phyloP scores from a whole-genome alignment of 140 eudicot species.

The Anethum foeniculum region DNA sequence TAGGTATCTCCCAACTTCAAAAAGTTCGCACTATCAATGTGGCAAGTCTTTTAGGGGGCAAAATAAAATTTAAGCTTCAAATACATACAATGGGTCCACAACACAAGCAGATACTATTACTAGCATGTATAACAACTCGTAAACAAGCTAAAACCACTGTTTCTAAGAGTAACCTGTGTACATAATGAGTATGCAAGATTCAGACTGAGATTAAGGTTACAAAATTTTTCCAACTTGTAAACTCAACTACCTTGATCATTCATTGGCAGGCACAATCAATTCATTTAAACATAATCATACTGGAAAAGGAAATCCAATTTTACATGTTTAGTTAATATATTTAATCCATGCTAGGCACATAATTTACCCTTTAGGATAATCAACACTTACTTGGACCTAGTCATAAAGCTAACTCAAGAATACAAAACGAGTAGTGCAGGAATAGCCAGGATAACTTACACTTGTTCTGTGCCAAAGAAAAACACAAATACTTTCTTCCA shows the following conservation, averaged over 20 bases:
- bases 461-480: slow-evolving; percentile 84
- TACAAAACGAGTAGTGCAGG: background rate
- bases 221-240: background rate
- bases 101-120: background rate
- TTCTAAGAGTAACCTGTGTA: background rate
- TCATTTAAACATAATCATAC: background rate
- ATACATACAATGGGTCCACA: background rate
- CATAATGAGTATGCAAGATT: background rate
- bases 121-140: background rate
- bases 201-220: background rate
- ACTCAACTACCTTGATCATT: background rate
- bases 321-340: background rate
- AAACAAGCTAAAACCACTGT: background rate
- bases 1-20: background rate
- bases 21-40: background rate
- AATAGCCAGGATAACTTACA: slow-evolving; percentile 46
- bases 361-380: background rate
- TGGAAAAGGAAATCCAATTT: background rate
- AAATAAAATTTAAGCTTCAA: background rate
- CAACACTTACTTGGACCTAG: background rate
- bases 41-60: background rate
- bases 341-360: background rate
- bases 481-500: slow-evolving; percentile 79
- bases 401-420: background rate
- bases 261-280: background rate